A percentile compares a stretch with the other conserved stretches of the same genome.
These are phyloP conservation scores for Yamadazyma oceani DNA, from an alignment of 1,139 yeast species.

Conservation along the genomic window DNA sequence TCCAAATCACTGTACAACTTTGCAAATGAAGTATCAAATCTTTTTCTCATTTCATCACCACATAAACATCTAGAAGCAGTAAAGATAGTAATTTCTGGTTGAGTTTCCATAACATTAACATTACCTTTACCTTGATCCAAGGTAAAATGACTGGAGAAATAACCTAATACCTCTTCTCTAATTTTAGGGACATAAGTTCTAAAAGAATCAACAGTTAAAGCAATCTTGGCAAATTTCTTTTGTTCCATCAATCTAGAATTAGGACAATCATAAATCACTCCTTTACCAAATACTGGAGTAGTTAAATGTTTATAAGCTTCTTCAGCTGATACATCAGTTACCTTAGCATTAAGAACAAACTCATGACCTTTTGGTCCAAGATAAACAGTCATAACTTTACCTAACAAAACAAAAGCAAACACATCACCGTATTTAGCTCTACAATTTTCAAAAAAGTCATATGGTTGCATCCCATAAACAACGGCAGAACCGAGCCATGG, in stretches of 20 bases:
- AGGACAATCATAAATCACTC: slow-evolving; percentile 96
- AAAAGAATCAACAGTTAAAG: slow-evolving; percentile 85
- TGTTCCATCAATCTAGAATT: slow-evolving; percentile 95
- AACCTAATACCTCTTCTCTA: slow-evolving; percentile 69
- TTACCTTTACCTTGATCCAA: slow-evolving; percentile 47
- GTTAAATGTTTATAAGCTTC: slow-evolving; percentile 94
- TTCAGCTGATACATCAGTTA: slow-evolving; percentile 90
- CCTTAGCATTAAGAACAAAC: slow-evolving; percentile 87
- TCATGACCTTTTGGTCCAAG: slow-evolving; percentile 98
- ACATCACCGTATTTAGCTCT: slow-evolving; percentile 87
- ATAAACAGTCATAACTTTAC: slow-evolving; percentile 92
- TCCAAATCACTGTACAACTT: slow-evolving; percentile 85
- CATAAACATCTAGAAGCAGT: slow-evolving; percentile 90
- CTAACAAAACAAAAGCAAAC: slow-evolving; percentile 84
- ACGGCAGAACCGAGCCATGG: slow-evolving; percentile 97
- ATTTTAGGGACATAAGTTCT: slow-evolving; percentile 84
- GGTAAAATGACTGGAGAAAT: slow-evolving; percentile 52
- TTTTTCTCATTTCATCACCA: slow-evolving; percentile 88
- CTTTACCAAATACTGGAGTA: slow-evolving; percentile 96
- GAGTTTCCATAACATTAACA: slow-evolving; percentile 75
- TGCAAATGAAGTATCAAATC: slow-evolving; percentile 83
- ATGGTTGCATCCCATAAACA: slow-evolving; percentile 88
- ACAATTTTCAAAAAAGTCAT: slow-evolving; percentile 78
- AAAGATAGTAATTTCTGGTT: slow-evolving; percentile 94
- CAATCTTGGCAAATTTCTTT: slow-evolving; percentile 91